These are phyloP conservation scores for Hanseniaspora opuntiae DNA, from an alignment of 805 yeast genomes.

Conservation along the genomic window DNA sequence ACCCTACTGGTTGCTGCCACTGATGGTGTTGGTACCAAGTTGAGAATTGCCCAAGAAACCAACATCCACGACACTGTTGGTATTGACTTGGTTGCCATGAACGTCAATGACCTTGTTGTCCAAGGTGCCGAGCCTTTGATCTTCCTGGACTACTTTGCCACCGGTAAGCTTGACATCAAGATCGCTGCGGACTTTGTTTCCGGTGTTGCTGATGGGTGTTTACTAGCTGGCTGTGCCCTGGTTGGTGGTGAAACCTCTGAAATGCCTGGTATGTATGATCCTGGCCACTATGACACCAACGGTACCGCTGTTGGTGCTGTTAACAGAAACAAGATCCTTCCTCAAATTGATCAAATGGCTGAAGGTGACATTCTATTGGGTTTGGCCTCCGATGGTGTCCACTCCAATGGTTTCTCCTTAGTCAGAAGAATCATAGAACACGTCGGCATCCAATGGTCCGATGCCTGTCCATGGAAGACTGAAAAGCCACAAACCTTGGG, in stretches of 20 bases:
- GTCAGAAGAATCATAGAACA: constrained; percentile 83
- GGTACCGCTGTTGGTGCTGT: constrained; percentile 99
- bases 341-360: constrained; percentile 51
- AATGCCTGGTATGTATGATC: constrained; percentile 98
- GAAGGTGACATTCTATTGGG: constrained; percentile 78
- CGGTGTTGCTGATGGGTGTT: constrained; percentile 96
- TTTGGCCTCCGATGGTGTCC: constrained; percentile 80
- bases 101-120: constrained; percentile 91
- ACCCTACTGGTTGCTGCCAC: constrained; percentile 92
- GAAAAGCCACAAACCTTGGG: constrained; percentile 52
- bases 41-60: constrained; percentile 83
- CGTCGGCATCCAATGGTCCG: constrained; percentile 55
- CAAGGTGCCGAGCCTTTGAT: constrained; percentile 98
- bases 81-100: constrained; percentile 97
- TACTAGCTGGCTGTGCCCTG: constrained; percentile 86
- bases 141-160: constrained; percentile 91
- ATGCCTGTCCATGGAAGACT: constrained; percentile 73
- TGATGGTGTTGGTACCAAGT: constrained; percentile 97
- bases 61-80: constrained; percentile 94
- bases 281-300: constrained; percentile 92
- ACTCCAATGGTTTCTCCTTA: constrained; percentile 91
- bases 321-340: constrained; percentile 56
- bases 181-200: constrained; percentile 78
- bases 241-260: constrained; percentile 99
- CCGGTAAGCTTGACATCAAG: constrained; percentile 74